Conservation (phyloP, 768 basidiomycete species). For the Phaeotremella fagi region DNA sequence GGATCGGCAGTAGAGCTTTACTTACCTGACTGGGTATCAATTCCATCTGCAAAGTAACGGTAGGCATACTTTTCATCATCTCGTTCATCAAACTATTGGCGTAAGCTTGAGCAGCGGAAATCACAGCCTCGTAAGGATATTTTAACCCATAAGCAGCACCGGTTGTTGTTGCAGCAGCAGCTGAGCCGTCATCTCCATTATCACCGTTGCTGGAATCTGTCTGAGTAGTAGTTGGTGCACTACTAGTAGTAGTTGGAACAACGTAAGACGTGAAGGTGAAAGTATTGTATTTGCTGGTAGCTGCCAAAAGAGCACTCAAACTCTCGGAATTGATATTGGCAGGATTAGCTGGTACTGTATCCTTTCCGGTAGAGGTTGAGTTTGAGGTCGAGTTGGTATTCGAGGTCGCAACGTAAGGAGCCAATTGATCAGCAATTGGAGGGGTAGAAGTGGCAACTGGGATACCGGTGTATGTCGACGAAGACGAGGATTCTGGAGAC, state of each 20-base stretch:
- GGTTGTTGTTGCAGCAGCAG: not conserved
- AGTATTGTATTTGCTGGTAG: slow-evolving; percentile 27
- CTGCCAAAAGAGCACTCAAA: slow-evolving; percentile 23
- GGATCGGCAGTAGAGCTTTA: no score
- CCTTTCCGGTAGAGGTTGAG: slow-evolving; percentile 14
- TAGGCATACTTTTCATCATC: slow-evolving; percentile 27
- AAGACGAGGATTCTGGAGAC: not conserved
- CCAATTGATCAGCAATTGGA: slow-evolving; percentile 2
- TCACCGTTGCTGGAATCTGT: not conserved
- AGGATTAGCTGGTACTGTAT: slow-evolving; percentile 18
- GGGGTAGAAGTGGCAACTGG: slow-evolving; percentile 20
- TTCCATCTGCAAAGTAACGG: slow-evolving; percentile 43
- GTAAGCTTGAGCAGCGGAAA: slow-evolving; percentile 11
- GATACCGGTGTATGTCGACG: slow-evolving; percentile 20
- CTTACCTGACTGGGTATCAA: slow-evolving; percentile 46
- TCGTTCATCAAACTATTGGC: slow-evolving; percentile 23
- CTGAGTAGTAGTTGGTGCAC: slow-evolving; percentile 1
- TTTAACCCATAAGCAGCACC: slow-evolving; percentile 5
- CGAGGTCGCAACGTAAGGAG: slow-evolving; percentile 11
- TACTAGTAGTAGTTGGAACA: slow-evolving; percentile 4
- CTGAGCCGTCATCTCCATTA: not conserved
- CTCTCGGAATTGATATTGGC: slow-evolving; percentile 16
- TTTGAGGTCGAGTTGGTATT: slow-evolving; percentile 15
- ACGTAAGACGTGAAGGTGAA: slow-evolving; percentile 38
- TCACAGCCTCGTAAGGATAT: not conserved